Evolutionary conservation across 768 basidiomycete species (phyloP).

Genomic region (Suillus tomentosus): DNA sequence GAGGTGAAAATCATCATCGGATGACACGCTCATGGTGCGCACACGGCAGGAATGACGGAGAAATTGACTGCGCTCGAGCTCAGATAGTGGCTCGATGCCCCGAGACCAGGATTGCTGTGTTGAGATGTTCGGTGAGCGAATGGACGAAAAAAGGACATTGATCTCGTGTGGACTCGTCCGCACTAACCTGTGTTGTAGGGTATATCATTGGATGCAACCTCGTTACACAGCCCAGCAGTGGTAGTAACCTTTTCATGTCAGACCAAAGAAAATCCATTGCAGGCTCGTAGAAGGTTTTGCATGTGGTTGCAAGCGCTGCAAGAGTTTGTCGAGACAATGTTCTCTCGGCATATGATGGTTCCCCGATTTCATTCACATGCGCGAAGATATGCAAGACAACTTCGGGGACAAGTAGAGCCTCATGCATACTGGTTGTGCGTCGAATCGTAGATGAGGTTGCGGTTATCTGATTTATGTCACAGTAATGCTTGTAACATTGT

Average conservation of each 20-base stretch:
- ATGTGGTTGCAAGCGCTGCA: not conserved
- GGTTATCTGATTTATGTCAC: too few relatives aligned
- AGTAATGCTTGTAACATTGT: too few relatives aligned
- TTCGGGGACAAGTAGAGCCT: not conserved
- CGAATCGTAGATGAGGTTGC: not conserved
- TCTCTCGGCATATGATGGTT: not conserved
- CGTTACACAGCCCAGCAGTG: not conserved
- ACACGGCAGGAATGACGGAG: not conserved
- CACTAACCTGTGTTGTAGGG: not conserved
- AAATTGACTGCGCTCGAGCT: not conserved
- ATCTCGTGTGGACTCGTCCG: not conserved
- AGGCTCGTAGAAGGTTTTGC: not conserved
- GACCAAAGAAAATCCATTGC: constrained; percentile 1
- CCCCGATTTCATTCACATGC: not conserved
- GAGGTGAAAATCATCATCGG: not conserved
- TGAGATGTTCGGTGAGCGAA: not conserved
- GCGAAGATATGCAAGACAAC: not conserved
- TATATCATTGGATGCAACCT: not conserved
- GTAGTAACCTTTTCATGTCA: not conserved
- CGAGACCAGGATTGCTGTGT: not conserved
- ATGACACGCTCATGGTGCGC: not conserved
- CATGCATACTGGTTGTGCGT: not conserved
- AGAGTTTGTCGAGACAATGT: not conserved
- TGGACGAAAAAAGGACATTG: not conserved
- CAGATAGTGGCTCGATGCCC: not conserved